phyloP scores from a whole-genome alignment of 257 asterid species.

The Verbena officinalis region DNA sequence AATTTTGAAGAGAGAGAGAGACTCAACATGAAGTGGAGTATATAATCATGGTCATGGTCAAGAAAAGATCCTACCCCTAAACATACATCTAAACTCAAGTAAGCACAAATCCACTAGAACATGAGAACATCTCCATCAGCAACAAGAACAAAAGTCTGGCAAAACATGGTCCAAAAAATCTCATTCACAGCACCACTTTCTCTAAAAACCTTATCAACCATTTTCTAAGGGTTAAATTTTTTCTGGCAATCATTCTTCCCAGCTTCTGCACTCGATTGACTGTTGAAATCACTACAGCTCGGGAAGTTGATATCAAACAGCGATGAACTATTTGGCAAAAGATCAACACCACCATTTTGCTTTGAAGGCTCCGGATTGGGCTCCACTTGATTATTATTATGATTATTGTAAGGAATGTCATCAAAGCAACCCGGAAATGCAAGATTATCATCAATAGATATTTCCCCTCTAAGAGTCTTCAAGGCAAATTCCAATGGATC shows the following conservation, averaged over 20 bases:
- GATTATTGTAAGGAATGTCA: constrained; percentile 6
- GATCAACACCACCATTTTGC: constrained; percentile 29
- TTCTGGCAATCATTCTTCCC: constrained; percentile 42
- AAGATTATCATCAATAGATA: constrained; percentile 33
- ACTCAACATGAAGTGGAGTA: too few relatives aligned
- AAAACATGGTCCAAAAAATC: constrained; percentile 26
- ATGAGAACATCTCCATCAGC: background rate
- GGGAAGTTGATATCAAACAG: constrained; percentile 33
- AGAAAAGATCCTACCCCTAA: constrained; percentile 4
- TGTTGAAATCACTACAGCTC: constrained; percentile 30
- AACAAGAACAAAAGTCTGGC: constrained; percentile 14
- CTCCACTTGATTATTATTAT: constrained; percentile 32
- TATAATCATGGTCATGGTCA: too few relatives aligned
- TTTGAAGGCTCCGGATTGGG: constrained; percentile 25
- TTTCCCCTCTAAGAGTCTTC: constrained; percentile 47
- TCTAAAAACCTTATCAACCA: constrained; percentile 6
- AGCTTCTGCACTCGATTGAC: constrained; percentile 36
- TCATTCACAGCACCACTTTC: constrained; percentile 8
- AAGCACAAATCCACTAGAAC: too few relatives aligned
- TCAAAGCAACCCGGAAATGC: constrained; percentile 29
- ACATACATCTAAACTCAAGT: background rate
- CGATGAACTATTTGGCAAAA: constrained; percentile 25
- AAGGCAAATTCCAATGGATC: constrained; percentile 46
- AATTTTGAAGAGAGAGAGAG: too few relatives aligned
- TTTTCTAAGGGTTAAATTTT: constrained; percentile 40